Conservation (phyloP, 2,329 filamentous ascomycete genomes). For the Biscogniauxia sp. region DNA sequence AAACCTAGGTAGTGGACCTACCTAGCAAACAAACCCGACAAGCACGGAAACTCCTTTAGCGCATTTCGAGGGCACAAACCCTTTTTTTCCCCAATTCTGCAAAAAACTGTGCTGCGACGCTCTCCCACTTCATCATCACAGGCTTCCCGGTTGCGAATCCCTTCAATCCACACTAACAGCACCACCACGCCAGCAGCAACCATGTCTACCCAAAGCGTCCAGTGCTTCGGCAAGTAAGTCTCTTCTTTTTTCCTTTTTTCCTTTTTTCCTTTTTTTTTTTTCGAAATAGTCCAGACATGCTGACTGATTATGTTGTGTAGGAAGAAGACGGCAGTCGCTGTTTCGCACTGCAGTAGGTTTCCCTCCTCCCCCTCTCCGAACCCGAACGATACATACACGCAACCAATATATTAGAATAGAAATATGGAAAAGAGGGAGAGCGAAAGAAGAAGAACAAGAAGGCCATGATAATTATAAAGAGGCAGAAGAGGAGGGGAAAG, state of each 20-base stretch:
- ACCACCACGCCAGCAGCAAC: conserved; percentile 42
- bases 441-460: neutral
- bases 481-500: too few species aligned
- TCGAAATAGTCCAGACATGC: too few species aligned
- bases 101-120: conserved; percentile 21
- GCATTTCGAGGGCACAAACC: conserved; percentile 29
- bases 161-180: conserved; percentile 20
- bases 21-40: neutral
- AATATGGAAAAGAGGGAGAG: neutral
- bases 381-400: neutral
- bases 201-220: conserved; percentile 81
- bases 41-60: conserved; percentile 16
- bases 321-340: conserved; percentile 87
- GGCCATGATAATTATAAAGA: too few species aligned
- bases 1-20: too few species aligned
- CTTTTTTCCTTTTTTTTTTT: neutral
- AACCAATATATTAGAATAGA: neutral
- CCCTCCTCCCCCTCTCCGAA: neutral
- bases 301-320: neutral
- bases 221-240: conserved; percentile 88
- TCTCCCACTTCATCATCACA: conserved; percentile 14
- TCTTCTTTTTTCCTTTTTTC: neutral
- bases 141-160: conserved; percentile 25
- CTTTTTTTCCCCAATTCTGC: conserved; percentile 17
- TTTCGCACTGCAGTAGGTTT: conserved; percentile 82